Conservation (phyloP, 192 early-diverging fungal species). For the Backusella liffmaniae region DNA sequence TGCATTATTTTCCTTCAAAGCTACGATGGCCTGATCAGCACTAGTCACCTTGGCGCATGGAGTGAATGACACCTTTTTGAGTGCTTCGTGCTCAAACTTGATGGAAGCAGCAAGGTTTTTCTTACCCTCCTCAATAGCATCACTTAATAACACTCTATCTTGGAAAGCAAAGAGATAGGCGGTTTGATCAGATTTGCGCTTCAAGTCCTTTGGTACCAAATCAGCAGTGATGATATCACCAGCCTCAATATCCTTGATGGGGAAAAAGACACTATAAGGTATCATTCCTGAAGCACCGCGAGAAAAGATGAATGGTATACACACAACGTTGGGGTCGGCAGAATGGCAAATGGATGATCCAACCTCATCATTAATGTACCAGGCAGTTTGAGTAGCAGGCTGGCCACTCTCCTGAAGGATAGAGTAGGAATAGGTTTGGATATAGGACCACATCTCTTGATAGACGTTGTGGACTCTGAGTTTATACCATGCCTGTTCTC, state of each 20-base stretch:
- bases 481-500: slow-evolving; percentile 33
- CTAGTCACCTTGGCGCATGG: background rate
- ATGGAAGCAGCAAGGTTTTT: slow-evolving; percentile 2
- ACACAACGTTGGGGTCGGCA: slow-evolving; percentile 56
- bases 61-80: background rate
- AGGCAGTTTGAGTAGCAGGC: slow-evolving; percentile 46
- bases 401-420: slow-evolving; percentile 45
- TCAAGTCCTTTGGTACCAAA: slow-evolving; percentile 57
- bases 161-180: slow-evolving; percentile 54
- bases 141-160: slow-evolving; percentile 36
- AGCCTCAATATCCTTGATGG: slow-evolving; percentile 48
- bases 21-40: background rate
- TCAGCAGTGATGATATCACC: slow-evolving; percentile 57
- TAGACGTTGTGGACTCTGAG: slow-evolving; percentile 35
- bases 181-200: slow-evolving; percentile 40
- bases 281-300: slow-evolving; percentile 47
- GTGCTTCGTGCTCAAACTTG: background rate
- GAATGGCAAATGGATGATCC: slow-evolving; percentile 64
- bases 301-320: slow-evolving; percentile 63
- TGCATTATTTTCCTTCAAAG: slow-evolving; percentile 14
- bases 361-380: slow-evolving; percentile 48
- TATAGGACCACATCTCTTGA: slow-evolving; percentile 45
- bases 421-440: slow-evolving; percentile 54
- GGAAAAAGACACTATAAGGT: slow-evolving; percentile 66
- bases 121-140: background rate